phyloP scores from a whole-genome alignment of 768 basidiomycete genomes.

The Hericium coralloides region DNA sequence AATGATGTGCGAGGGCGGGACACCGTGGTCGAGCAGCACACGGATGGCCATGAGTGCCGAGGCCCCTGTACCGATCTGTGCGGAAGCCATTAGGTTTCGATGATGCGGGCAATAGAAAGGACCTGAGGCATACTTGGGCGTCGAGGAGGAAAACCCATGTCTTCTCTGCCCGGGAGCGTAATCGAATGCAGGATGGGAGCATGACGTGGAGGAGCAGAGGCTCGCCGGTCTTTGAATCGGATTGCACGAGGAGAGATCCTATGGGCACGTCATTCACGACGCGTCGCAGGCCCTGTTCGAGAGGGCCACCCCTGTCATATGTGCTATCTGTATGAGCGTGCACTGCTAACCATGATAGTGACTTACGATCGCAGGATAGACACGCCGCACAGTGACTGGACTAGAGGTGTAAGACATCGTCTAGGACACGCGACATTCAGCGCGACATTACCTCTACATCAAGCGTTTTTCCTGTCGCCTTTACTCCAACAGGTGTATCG shows the following conservation, averaged over 20 bases:
- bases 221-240: constrained; percentile 77
- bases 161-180: constrained; percentile 51
- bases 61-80: constrained; percentile 91
- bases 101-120: not conserved
- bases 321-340: constrained; percentile 1
- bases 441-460: constrained; percentile 41
- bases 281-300: constrained; percentile 85
- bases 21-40: constrained; percentile 87
- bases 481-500: constrained; percentile 54
- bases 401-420: not conserved
- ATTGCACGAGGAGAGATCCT: constrained; percentile 87
- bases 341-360: not conserved
- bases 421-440: too few relatives aligned
- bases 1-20: constrained; percentile 74
- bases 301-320: constrained; percentile 64
- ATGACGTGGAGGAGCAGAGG: constrained; percentile 77
- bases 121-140: constrained; percentile 50
- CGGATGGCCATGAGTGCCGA: constrained; percentile 94
- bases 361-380: constrained; percentile 82
- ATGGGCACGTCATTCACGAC: constrained; percentile 81
- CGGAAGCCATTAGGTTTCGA: not conserved
- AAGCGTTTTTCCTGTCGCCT: constrained; percentile 52
- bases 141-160: constrained; percentile 86
- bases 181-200: constrained; percentile 68
- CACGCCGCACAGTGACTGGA: constrained; percentile 75